These are phyloP conservation scores for Phaeosphaeria sp. DNA, from an alignment of 2,329 filamentous ascomycete species.

Conservation along the genomic window DNA sequence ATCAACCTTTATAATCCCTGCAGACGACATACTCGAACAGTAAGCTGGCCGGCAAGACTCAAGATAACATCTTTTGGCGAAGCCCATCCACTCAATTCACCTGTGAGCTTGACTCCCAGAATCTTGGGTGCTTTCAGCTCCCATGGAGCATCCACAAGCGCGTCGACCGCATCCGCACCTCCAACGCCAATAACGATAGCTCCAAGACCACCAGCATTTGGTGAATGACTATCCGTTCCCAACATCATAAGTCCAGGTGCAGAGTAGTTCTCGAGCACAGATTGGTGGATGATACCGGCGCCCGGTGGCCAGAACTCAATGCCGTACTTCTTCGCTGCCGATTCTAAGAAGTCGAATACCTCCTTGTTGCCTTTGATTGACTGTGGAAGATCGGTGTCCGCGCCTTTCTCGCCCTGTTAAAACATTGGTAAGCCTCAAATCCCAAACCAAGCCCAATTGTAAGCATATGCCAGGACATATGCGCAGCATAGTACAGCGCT, in stretches of 20 bases:
- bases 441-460: too few relatives aligned
- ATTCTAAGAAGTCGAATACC: conserved; percentile 97
- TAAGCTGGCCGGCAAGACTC: conserved; percentile 84
- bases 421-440: neutral
- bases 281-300: conserved; percentile 76
- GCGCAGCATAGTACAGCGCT: too few relatives aligned
- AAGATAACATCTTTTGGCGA: conserved; percentile 96
- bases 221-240: conserved; percentile 95
- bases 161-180: conserved; percentile 96
- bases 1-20: neutral
- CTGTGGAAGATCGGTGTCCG: conserved; percentile 80
- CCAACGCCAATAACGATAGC: conserved; percentile 97
- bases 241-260: conserved; percentile 99
- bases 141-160: conserved; percentile 94
- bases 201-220: conserved; percentile 93
- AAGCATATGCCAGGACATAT: too few relatives aligned
- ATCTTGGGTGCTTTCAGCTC: conserved; percentile 95
- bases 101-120: conserved; percentile 82
- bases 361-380: conserved; percentile 94
- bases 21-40: conserved; percentile 69
- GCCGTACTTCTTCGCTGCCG: conserved; percentile 65
- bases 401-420: conserved; percentile 77
- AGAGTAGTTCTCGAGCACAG: conserved; percentile 95
- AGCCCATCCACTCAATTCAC: conserved; percentile 86
- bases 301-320: conserved; percentile 54